Evolutionary conservation across 2,329 filamentous ascomycete genomes (phyloP), one percentile per base, ranked within the genome.

Genomic region (Cordyceps fumosorosea): DNA sequence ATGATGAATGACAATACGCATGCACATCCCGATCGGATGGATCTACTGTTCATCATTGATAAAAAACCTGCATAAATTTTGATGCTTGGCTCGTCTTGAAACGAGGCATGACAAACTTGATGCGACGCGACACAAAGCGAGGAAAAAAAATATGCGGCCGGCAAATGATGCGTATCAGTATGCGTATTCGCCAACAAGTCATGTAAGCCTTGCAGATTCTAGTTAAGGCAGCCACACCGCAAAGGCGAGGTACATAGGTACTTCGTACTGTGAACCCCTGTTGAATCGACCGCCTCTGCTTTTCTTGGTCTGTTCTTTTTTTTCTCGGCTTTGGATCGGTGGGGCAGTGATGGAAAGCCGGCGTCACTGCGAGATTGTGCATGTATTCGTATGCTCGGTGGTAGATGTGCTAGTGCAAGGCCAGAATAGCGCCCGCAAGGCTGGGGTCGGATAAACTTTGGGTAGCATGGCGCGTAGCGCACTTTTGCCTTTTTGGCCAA

Each of bases 341-440:
- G 56, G 56, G 34, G 56, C 44, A 29, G 47, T 32, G 50, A 20
- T 2, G 16, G 42, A 7, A 14, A 44, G 52, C 12, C 22, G 44
- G 55, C 55, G 26, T 34, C 22, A 26, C 55, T 48, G 11, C 37
- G 40, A 56, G 54, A 48, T 45, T 20, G 26, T 34, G 37, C 22
- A 20, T 22, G n/a, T 11, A 44, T 44, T 44, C 34, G 34, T 37
- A 37, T 37, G 34, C 10, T 37, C 2, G 34, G n/a, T 16, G 42
- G 22, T 6, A 52, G 56, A 52, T 59, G 45, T 59, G 56, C 56
- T 59, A 59, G 56, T 51, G 47, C 56, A 59, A 42, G 56, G 45
- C 34, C n/a, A 42, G 22, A 3, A 16, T 1, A 32, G 47, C 10
- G 12, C 5, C 7, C 8, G 6, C 22, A 14, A 12, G 32, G 56